phyloP scores from a whole-genome alignment of 1,284 basidiomycete genomes.

The Sporisorium reilianum region DNA sequence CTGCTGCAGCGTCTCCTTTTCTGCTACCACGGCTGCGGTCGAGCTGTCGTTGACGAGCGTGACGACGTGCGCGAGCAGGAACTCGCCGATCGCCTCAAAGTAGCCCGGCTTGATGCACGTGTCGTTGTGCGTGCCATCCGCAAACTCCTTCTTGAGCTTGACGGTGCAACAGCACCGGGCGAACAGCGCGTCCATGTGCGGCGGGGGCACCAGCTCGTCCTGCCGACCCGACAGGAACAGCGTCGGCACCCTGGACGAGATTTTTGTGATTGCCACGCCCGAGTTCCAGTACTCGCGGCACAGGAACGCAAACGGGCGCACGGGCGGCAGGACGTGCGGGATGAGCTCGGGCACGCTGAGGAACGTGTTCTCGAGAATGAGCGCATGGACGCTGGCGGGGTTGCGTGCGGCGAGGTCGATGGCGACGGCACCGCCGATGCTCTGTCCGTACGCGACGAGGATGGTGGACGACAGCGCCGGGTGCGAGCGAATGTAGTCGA shows the following conservation, averaged over 20 bases:
- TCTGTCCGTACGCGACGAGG: conserved; percentile 85
- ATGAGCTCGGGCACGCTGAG: conserved; percentile 65
- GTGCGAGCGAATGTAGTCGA: conserved; percentile 82
- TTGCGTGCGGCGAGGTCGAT: conserved; percentile 88
- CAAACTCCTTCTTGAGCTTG: conserved; percentile 72
- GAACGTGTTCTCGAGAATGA: conserved; percentile 85
- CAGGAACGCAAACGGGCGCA: conserved; percentile 82
- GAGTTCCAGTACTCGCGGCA: conserved; percentile 92
- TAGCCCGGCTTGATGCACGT: conserved; percentile 65
- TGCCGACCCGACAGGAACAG: conserved; percentile 82
- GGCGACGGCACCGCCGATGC: conserved; percentile 93
- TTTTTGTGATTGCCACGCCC: conserved; percentile 76
- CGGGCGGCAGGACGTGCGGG: conserved; percentile 82
- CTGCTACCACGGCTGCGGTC: background rate
- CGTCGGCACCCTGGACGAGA: conserved; percentile 81
- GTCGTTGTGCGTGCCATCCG: conserved; percentile 76
- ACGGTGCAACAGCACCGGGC: conserved; percentile 73
- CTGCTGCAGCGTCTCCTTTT: background rate
- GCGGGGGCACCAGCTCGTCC: conserved; percentile 86
- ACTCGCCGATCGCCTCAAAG: conserved; percentile 62
- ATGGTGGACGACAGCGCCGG: conserved; percentile 73
- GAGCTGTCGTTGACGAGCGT: conserved; percentile 12
- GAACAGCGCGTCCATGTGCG: conserved; percentile 85
- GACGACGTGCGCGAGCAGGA: conserved; percentile 53
- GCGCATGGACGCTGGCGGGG: conserved; percentile 76